Conservation (phyloP, 805 yeast species). For the Hanseniaspora valbyensis region DNA sequence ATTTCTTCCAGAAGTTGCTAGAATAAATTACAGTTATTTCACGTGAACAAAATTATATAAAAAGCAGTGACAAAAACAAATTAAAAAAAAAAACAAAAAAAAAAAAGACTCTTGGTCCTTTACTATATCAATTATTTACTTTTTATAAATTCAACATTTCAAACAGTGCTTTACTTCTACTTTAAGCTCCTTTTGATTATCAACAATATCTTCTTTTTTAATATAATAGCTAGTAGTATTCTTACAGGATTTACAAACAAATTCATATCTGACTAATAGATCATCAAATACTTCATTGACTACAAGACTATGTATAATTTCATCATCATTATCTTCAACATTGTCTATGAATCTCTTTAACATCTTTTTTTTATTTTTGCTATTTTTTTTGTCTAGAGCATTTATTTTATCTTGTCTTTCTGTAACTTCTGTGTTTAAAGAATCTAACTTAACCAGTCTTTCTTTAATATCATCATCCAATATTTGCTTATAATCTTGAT, state of each 20-base stretch:
- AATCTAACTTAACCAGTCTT: conserved; percentile 33
- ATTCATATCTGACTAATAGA: not conserved
- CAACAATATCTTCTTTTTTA: not conserved
- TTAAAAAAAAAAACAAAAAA: not conserved
- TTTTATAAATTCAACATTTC: conserved; percentile 1
- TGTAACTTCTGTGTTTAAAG: conserved; percentile 28
- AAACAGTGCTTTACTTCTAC: not conserved
- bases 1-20: conserved; percentile 3
- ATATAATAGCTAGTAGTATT: not conserved
- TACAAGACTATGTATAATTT: conserved; percentile 1
- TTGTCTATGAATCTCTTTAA: conserved; percentile 7
- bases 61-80: no score
- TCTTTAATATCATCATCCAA: conserved; percentile 35
- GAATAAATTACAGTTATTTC: not conserved
- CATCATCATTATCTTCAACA: conserved; percentile 10
- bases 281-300: not conserved
- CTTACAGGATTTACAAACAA: not conserved
- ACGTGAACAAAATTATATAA: no score
- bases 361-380: not conserved
- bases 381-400: not conserved
- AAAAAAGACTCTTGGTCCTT: no score
- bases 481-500: conserved; percentile 35
- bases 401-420: not conserved
- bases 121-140: no score
- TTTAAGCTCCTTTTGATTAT: not conserved